These are phyloP conservation scores for Emydomyces testavorans DNA, from an alignment of 2,329 filamentous ascomycete species.

Conservation along the genomic window DNA sequence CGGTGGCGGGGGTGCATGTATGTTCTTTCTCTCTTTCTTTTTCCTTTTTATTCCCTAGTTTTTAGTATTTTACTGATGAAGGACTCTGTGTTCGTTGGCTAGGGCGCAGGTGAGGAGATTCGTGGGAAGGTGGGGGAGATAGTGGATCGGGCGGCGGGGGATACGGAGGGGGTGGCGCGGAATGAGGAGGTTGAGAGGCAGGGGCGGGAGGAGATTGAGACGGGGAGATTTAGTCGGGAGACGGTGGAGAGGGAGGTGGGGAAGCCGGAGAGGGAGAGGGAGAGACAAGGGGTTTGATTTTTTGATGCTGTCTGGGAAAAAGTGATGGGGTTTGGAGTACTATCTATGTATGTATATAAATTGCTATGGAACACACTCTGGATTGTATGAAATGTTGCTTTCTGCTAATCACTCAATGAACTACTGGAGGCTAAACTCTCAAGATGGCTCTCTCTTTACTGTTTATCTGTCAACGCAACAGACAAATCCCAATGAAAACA, in stretches of 20 bases:
- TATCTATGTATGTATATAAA: too few relatives aligned
- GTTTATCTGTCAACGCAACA: too few relatives aligned
- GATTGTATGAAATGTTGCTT: too few relatives aligned
- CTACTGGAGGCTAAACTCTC: too few relatives aligned
- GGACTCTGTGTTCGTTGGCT: neutral
- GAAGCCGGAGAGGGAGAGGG: neutral
- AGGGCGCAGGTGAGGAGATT: conserved; percentile 8
- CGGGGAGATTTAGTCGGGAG: conserved; percentile 2
- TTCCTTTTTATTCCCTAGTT: too few relatives aligned
- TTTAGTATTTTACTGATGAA: neutral
- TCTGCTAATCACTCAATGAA: too few relatives aligned
- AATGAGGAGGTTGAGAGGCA: neutral
- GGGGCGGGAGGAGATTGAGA: conserved; percentile 6
- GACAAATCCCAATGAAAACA: too few relatives aligned
- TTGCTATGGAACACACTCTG: too few relatives aligned
- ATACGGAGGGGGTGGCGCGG: neutral
- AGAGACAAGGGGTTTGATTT: neutral
- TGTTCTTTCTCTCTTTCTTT: neutral
- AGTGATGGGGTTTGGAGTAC: neutral
- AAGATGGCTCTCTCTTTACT: too few relatives aligned
- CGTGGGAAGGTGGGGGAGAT: conserved; percentile 5
- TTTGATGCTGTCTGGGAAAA: neutral
- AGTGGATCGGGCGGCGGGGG: conserved; percentile 1
- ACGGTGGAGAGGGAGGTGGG: conserved; percentile 4
- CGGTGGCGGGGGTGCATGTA: conserved; percentile 8